A percentile compares a stretch with the other conserved stretches of the same genome.
Evolutionary conservation across 106 monocot genomes (phyloP).

Genomic region (Iris macrosiphon): DNA sequence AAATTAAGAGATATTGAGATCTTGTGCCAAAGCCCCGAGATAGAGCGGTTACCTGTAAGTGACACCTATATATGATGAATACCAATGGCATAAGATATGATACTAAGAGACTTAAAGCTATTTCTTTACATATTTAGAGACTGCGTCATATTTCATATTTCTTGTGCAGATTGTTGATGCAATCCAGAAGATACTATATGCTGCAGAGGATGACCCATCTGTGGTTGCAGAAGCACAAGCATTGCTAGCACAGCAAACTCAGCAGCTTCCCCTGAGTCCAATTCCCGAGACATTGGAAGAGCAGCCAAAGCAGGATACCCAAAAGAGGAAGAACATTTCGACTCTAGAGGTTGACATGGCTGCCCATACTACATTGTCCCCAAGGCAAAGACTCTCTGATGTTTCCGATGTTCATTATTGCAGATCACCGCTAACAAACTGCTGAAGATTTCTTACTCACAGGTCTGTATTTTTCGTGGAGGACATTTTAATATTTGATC

Average conservation of each 20-base stretch:
- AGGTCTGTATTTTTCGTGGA: no score
- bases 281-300: conserved; percentile 34
- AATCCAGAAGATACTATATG: conserved; percentile 68
- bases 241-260: conserved; percentile 36
- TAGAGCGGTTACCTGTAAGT: conserved; percentile 65
- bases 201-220: conserved; percentile 30
- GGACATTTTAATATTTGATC: no score
- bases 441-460: conserved; percentile 13
- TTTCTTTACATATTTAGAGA: no score
- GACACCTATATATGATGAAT: no score
- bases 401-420: conserved; percentile 51
- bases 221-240: conserved; percentile 50
- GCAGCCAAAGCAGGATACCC: conserved; percentile 32
- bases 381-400: conserved; percentile 61
- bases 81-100: no score
- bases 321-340: conserved; percentile 69
- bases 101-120: no score
- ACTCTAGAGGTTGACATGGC: conserved; percentile 49
- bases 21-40: conserved; percentile 65
- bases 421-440: conserved; percentile 42
- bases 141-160: no score
- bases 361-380: conserved; percentile 31
- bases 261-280: conserved; percentile 46
- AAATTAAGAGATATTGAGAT: conserved; percentile 89
- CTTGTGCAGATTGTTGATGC: conserved; percentile 40